phyloP scores from a whole-genome alignment of 257 asterid species.

The Vinca minor region DNA sequence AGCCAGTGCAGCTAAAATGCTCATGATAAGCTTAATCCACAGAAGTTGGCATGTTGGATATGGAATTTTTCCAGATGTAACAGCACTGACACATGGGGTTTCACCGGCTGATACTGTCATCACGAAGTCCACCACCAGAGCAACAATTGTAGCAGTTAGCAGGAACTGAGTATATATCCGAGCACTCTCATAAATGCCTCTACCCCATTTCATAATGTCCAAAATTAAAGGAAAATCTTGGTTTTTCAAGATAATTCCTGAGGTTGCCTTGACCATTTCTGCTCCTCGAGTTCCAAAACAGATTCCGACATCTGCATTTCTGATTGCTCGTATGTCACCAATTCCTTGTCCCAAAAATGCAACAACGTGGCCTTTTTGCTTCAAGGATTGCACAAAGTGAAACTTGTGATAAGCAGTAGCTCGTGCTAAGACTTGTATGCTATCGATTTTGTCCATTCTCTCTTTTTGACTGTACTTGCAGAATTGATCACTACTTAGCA shows the following conservation, averaged over 20 bases:
- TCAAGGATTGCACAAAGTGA: too few species aligned
- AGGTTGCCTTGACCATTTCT: conserved; percentile 17
- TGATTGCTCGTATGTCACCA: conserved; percentile 17
- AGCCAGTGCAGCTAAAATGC: conserved; percentile 15
- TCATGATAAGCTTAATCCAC: conserved; percentile 18
- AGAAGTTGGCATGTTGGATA: conserved; percentile 19
- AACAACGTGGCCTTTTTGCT: conserved; percentile 22
- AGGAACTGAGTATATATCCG: conserved; percentile 21
- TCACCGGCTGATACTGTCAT: conserved; percentile 7
- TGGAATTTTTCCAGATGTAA: conserved; percentile 21
- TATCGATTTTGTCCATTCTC: conserved; percentile 15
- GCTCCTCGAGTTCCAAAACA: conserved; percentile 20
- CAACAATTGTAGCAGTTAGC: conserved; percentile 19
- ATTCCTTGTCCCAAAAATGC: conserved; percentile 19
- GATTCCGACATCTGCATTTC: conserved; percentile 18
- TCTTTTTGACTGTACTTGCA: conserved; percentile 7
- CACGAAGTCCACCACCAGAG: conserved; percentile 14
- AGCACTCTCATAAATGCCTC: conserved; percentile 21
- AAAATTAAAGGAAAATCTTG: conserved; percentile 6
- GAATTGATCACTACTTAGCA: conserved; percentile 17
- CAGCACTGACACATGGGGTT: not conserved
- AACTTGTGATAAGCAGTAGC: conserved; percentile 20
- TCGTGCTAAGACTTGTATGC: conserved; percentile 20
- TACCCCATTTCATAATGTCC: conserved; percentile 21
- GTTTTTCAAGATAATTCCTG: conserved; percentile 9